Evolutionary conservation across 75 land plant species (phyloP), one percentile per base, ranked within the genome.

Genomic region (Azolla pinnata): DNA sequence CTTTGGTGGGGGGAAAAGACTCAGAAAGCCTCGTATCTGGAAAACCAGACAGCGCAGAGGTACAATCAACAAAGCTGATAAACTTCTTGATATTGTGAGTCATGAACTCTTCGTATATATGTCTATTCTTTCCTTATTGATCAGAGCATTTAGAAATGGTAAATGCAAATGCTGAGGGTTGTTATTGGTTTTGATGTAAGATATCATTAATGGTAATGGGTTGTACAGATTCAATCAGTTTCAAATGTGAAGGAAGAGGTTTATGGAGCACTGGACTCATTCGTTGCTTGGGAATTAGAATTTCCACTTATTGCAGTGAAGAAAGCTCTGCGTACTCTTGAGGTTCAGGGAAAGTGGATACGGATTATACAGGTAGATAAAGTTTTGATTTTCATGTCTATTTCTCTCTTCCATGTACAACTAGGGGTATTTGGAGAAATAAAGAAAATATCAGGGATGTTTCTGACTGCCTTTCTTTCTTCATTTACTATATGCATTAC

Each of bases 301-400:
- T 95, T 95, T 60, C 99, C 99, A 49, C 57, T 95, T 26, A 72
- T 89, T 40, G 66, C 81, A 20, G 81, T 95, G 46, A 95, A 90
- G 78, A 95, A 95, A 67, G 96, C 99, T 27, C 58, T 95, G 59
- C 83, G 66, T 52, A 70, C 56, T 20, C 83, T 95, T 53, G 68
- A 81, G 53, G 56, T 27, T 33, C 73, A 83, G 61, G 62, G 64
- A 56, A 84, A 95, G 51, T 95, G 99, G 97, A 86, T 77, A 59
- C 77, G 99, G 40, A 69, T 86, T 48, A 90, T 95, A 71, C 99
- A 95, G 91, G 96, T 86, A n/a, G n/a, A n/a, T n/a, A n/a, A n/a
- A n/a, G n/a, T n/a, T n/a, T n/a, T 69, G 10, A 45, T 29, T 23
- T 18, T 44, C 44, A 12, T 10, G 19, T 55, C 12, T 68, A 8